Conservation (phyloP, 306 rosid species). For the Begonia peltatifolia region DNA sequence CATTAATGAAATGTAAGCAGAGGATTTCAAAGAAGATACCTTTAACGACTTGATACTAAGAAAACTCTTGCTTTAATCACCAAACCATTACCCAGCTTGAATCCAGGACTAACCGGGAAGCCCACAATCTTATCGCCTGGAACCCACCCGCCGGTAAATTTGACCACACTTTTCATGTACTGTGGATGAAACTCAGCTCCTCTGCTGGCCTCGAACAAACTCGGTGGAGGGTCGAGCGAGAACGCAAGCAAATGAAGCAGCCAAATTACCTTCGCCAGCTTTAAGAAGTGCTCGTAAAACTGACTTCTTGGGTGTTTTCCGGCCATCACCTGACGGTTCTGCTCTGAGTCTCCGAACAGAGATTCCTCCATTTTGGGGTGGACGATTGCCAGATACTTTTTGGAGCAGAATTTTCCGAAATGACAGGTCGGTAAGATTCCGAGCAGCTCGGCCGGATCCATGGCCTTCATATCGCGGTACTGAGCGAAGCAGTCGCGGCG, state of each 20-base stretch:
- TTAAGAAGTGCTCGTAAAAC: slow-evolving; percentile 59
- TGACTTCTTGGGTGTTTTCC: slow-evolving; percentile 79
- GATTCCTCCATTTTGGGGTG: slow-evolving; percentile 99
- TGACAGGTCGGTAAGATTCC: slow-evolving; percentile 78
- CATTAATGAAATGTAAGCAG: too few relatives aligned
- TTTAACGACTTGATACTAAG: slow-evolving; percentile 35
- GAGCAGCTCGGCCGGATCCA: slow-evolving; percentile 86
- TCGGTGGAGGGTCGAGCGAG: slow-evolving; percentile 76
- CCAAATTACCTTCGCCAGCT: slow-evolving; percentile 78
- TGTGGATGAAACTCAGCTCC: slow-evolving; percentile 73
- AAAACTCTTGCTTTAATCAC: slow-evolving; percentile 78
- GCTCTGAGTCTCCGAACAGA: slow-evolving; percentile 79
- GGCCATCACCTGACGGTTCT: slow-evolving; percentile 44
- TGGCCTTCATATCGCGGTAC: slow-evolving; percentile 73
- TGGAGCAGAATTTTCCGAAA: slow-evolving; percentile 82
- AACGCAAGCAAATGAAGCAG: slow-evolving; percentile 82
- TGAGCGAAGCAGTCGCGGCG: slow-evolving; percentile 76
- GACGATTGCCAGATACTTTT: slow-evolving; percentile 74
- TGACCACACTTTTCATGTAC: slow-evolving; percentile 79
- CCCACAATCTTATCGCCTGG: slow-evolving; percentile 68
- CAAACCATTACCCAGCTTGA: slow-evolving; percentile 73
- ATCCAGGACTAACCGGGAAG: slow-evolving; percentile 78
- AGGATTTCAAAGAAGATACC: too few relatives aligned
- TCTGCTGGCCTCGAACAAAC: slow-evolving; percentile 77
- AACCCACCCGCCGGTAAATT: slow-evolving; percentile 35